Percentiles rank a stretch among this genome's conserved stretches.
phyloP scores from a whole-genome alignment of 257 asterid species.

The Solanum sitiens region DNA sequence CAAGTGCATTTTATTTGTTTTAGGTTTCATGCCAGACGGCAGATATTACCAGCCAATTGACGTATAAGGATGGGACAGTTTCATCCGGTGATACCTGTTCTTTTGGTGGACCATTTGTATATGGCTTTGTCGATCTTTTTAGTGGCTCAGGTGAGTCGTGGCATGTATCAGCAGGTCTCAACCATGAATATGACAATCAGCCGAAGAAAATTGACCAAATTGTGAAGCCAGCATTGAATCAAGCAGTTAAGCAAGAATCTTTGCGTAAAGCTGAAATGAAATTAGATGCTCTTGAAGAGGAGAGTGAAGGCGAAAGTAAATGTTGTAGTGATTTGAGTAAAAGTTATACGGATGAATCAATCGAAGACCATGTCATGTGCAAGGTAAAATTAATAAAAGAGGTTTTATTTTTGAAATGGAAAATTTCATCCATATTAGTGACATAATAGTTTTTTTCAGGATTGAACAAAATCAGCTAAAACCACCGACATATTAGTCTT shows the following conservation, averaged over 20 bases:
- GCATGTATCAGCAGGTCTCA: conserved; percentile 34
- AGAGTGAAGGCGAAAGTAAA: conserved; percentile 54
- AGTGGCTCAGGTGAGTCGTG: conserved; percentile 92
- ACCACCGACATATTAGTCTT: background rate
- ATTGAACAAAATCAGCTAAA: background rate
- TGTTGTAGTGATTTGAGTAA: conserved; percentile 37
- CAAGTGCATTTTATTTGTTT: background rate
- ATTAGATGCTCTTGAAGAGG: conserved; percentile 63
- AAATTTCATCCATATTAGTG: background rate
- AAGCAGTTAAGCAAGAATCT: conserved; percentile 33
- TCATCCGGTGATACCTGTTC: conserved; percentile 27
- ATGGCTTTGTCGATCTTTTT: conserved; percentile 80
- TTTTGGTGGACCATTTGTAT: conserved; percentile 50
- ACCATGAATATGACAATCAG: conserved; percentile 19
- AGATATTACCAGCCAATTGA: conserved; percentile 27
- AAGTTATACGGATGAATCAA: conserved; percentile 30
- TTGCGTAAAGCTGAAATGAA: conserved; percentile 20
- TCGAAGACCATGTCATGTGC: conserved; percentile 24
- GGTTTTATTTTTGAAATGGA: background rate
- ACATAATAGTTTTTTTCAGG: background rate
- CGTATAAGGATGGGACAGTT: conserved; percentile 26
- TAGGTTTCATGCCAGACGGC: conserved; percentile 27
- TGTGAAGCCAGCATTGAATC: conserved; percentile 28
- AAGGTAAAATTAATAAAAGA: conserved; percentile 22
- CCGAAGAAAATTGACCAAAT: conserved; percentile 30